Conservation (phyloP, 306 rosid species). For the Prunus armeniaca region DNA sequence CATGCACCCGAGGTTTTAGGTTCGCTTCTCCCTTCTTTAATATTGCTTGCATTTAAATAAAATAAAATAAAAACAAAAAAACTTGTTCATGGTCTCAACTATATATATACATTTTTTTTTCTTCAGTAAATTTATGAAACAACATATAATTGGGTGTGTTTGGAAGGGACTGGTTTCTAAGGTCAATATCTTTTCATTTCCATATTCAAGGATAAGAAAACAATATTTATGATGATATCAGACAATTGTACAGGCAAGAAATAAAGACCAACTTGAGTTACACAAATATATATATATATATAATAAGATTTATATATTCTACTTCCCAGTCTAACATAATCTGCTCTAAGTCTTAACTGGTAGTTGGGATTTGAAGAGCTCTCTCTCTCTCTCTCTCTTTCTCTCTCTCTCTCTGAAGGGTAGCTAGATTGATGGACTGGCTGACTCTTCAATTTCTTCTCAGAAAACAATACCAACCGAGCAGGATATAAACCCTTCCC, state of each 20-base stretch:
- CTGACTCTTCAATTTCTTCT: not conserved
- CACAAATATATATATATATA: not conserved
- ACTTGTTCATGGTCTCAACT: no score
- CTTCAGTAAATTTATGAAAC: no score
- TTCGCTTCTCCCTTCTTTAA: no score
- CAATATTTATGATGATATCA: no score
- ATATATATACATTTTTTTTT: no score
- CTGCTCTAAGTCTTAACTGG: not conserved
- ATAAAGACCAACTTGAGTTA: not conserved
- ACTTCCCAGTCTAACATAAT: not conserved
- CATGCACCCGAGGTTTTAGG: no score
- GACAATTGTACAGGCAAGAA: not conserved
- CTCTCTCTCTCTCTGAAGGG: constrained; percentile 14
- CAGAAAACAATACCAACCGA: not conserved
- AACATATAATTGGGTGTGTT: no score
- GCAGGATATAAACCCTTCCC: not conserved
- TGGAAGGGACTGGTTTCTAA: no score
- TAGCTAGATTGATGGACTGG: constrained; percentile 5
- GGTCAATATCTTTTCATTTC: no score
- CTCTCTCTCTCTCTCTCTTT: constrained; percentile 3
- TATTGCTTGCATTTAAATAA: no score
- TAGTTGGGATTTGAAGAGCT: not conserved
- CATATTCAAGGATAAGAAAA: no score
- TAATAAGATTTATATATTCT: not conserved
- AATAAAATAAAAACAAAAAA: no score